Conservation (phyloP, 2,329 filamentous ascomycete genomes). For the Calonectria henricotiae region DNA sequence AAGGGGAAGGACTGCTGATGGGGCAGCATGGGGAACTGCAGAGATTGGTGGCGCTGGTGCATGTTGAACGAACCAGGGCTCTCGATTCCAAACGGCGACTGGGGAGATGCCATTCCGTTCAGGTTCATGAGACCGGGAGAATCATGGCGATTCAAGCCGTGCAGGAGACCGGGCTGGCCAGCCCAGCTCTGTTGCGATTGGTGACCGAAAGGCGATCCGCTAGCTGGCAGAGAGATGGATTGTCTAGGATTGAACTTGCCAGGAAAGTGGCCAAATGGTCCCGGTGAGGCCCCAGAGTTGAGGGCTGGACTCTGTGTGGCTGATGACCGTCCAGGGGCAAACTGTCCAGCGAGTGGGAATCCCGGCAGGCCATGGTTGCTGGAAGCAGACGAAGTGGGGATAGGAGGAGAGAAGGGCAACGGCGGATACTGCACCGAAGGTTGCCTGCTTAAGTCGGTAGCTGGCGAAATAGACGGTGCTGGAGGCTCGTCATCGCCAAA, state of each 20-base stretch:
- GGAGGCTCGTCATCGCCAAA: slow-evolving; percentile 81
- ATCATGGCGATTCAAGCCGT: slow-evolving; percentile 70
- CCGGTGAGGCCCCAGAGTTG: slow-evolving; percentile 80
- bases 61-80: slow-evolving; percentile 62
- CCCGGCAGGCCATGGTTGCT: slow-evolving; percentile 75
- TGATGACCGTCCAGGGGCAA: slow-evolving; percentile 75
- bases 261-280: slow-evolving; percentile 75
- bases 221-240: slow-evolving; percentile 78
- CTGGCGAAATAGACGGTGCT: slow-evolving; percentile 77
- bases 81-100: slow-evolving; percentile 75
- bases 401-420: slow-evolving; percentile 86
- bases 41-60: slow-evolving; percentile 73
- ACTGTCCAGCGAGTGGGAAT: slow-evolving; percentile 72
- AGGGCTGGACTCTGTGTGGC: slow-evolving; percentile 76
- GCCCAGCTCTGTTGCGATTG: slow-evolving; percentile 74
- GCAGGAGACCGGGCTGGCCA: slow-evolving; percentile 71
- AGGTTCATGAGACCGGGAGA: slow-evolving; percentile 76
- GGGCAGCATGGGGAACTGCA: slow-evolving; percentile 72
- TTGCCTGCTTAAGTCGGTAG: slow-evolving; percentile 76
- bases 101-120: slow-evolving; percentile 74
- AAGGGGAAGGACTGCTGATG: slow-evolving; percentile 72
- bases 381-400: slow-evolving; percentile 84
- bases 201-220: slow-evolving; percentile 78
- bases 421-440: slow-evolving; percentile 83
- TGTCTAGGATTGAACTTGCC: slow-evolving; percentile 79